Conservation (phyloP, 768 basidiomycete genomes). For the Boletus patriciae region DNA sequence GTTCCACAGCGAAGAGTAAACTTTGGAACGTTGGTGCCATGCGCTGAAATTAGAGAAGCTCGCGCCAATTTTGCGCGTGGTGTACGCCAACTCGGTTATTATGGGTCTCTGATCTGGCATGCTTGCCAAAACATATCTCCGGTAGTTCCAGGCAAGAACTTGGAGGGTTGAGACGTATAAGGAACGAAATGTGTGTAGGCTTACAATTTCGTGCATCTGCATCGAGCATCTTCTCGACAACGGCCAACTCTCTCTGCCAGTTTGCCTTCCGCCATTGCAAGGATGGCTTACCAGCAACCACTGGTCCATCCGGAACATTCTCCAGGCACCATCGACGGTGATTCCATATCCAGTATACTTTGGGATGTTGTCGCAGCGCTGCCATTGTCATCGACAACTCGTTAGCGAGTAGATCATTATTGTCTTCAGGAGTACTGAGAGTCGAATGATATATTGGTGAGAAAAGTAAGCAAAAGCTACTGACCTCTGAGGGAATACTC, state of each 20-base stretch:
- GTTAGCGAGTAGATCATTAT: slow-evolving; percentile 61
- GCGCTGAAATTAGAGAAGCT: slow-evolving; percentile 99
- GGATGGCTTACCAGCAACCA: slow-evolving; percentile 40
- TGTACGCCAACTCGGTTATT: slow-evolving; percentile 78
- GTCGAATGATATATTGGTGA: slow-evolving; percentile 9
- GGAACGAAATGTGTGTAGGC: slow-evolving; percentile 25
- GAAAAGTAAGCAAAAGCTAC: slow-evolving; percentile 8
- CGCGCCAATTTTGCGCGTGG: slow-evolving; percentile 84
- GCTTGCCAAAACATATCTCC: slow-evolving; percentile 77
- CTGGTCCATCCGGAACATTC: slow-evolving; percentile 75
- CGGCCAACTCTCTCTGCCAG: slow-evolving; percentile 84
- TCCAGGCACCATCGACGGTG: slow-evolving; percentile 95
- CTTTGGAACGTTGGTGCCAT: slow-evolving; percentile 95
- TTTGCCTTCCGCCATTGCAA: slow-evolving; percentile 73
- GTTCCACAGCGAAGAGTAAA: slow-evolving; percentile 67
- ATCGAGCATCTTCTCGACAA: slow-evolving; percentile 92
- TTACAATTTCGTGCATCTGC: slow-evolving; percentile 91
- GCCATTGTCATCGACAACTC: slow-evolving; percentile 82
- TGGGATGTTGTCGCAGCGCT: slow-evolving; percentile 82
- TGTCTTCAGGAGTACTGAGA: slow-evolving; percentile 56
- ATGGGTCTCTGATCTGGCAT: slow-evolving; percentile 60
- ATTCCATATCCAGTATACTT: slow-evolving; percentile 99
- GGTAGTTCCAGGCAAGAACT: slow-evolving; percentile 97
- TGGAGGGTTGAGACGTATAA: slow-evolving; percentile 8
- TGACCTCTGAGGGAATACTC: slow-evolving; percentile 69